Conservation (phyloP, 129 eudicot species). For the Helichrysum umbraculigerum region DNA sequence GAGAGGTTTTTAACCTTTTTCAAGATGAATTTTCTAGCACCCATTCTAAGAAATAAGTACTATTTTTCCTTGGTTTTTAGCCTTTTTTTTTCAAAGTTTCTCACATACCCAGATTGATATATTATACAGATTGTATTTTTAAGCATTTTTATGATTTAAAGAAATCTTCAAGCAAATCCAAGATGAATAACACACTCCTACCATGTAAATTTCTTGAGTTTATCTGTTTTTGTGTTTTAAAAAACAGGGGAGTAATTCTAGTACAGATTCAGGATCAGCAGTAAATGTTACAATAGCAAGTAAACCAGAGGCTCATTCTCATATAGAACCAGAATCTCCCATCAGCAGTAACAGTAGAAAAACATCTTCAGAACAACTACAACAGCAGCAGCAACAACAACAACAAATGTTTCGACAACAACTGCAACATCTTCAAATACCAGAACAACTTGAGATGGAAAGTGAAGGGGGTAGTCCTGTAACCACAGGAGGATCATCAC, state of each 20-base stretch:
- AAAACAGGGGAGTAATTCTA: slow-evolving; percentile 55
- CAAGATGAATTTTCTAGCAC: not conserved
- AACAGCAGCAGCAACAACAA: slow-evolving; percentile 31
- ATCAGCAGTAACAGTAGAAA: slow-evolving; percentile 56
- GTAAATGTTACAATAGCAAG: slow-evolving; percentile 50
- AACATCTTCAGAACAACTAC: slow-evolving; percentile 43
- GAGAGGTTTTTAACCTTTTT: not conserved
- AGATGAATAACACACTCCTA: slow-evolving; percentile 17
- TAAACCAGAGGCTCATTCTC: slow-evolving; percentile 35
- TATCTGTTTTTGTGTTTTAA: slow-evolving; percentile 30
- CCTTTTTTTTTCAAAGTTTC: not conserved
- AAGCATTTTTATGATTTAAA: slow-evolving; percentile 2
- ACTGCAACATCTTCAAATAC: slow-evolving; percentile 47
- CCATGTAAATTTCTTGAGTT: slow-evolving; percentile 32
- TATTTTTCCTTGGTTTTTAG: slow-evolving; percentile 8
- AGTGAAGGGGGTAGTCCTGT: slow-evolving; percentile 59
- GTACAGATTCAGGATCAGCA: slow-evolving; percentile 79
- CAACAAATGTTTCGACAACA: slow-evolving; percentile 42
- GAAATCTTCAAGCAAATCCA: slow-evolving; percentile 2
- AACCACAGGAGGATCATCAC: slow-evolving; percentile 59
- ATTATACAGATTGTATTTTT: not conserved
- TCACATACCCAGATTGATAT: not conserved
- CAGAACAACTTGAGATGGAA: slow-evolving; percentile 56
- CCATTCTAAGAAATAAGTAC: not conserved
- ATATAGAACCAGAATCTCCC: slow-evolving; percentile 67